These are phyloP conservation scores for Phytophthora tubulina DNA, from an alignment of 352 stramenopile genomes.

Conservation along the genomic window DNA sequence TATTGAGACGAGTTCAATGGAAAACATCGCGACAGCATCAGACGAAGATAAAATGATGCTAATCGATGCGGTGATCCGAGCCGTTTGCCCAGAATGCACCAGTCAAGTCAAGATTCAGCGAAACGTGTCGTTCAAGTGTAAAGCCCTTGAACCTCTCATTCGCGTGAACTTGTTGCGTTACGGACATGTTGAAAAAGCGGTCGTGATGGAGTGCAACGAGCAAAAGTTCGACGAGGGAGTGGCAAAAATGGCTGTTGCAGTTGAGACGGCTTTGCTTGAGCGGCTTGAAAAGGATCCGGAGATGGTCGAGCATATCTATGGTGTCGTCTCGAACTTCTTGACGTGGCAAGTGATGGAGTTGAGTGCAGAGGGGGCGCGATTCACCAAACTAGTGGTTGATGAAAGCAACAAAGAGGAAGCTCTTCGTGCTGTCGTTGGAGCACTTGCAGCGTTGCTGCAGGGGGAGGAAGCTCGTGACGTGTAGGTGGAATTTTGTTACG, in stretches of 20 bases:
- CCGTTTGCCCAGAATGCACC: constrained; percentile 25
- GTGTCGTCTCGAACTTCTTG: constrained; percentile 29
- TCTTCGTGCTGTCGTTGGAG: constrained; percentile 12
- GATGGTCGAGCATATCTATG: constrained; percentile 15
- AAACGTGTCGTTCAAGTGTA: constrained; percentile 24
- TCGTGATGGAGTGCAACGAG: constrained; percentile 25
- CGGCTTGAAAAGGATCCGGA: constrained; percentile 14
- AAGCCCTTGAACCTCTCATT: constrained; percentile 12
- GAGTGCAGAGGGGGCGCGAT: constrained; percentile 14
- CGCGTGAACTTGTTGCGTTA: constrained; percentile 14
- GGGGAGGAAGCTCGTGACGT: constrained; percentile 16
- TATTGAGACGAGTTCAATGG: constrained; percentile 27
- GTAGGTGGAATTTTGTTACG: neutral
- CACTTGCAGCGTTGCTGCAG: constrained; percentile 20
- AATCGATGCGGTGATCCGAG: constrained; percentile 24
- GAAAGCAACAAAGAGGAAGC: constrained; percentile 12
- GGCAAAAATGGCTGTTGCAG: constrained; percentile 14
- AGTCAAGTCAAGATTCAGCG: constrained; percentile 20
- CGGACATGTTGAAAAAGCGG: constrained; percentile 11
- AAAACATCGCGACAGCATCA: constrained; percentile 1
- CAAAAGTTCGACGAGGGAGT: constrained; percentile 22
- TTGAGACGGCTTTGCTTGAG: constrained; percentile 23
- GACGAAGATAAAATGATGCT: constrained; percentile 17
- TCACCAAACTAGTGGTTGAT: constrained; percentile 17
- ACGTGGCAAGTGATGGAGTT: constrained; percentile 36